Percentiles rank a stretch among this genome's conserved stretches.
phyloP scores from a whole-genome alignment of 805 yeast species.

The Tetrapisispora taiwanensis region DNA sequence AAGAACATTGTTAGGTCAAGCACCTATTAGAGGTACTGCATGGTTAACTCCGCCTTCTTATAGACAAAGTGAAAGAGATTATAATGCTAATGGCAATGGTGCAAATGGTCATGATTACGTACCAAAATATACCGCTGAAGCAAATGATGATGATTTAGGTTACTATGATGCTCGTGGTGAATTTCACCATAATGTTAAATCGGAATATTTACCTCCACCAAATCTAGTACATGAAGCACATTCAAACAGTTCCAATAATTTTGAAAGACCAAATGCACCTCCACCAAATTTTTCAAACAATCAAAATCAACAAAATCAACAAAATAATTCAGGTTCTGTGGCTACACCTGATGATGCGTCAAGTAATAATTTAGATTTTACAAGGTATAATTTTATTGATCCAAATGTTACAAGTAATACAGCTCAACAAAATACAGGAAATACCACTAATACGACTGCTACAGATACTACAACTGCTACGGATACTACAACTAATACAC shows the following conservation, averaged over 20 bases:
- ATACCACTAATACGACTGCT: too few species aligned
- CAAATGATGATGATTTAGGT: conserved; percentile 65
- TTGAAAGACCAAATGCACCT: conserved; percentile 1
- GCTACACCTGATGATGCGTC: background rate
- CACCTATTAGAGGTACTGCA: conserved; percentile 54
- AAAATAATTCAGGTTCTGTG: background rate
- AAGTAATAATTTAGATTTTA: conserved; percentile 6
- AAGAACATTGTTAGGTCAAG: conserved; percentile 24
- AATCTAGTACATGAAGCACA: conserved; percentile 3
- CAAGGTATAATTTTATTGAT: conserved; percentile 8
- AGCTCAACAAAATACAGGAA: background rate
- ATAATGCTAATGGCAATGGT: conserved; percentile 21
- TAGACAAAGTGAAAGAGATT: conserved; percentile 48
- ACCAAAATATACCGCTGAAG: conserved; percentile 54
- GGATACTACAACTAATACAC: too few species aligned
- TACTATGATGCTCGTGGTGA: conserved; percentile 55
- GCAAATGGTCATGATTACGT: conserved; percentile 38
- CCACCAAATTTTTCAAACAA: conserved; percentile 1
- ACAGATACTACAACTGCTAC: background rate
- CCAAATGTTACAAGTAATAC: conserved; percentile 3
- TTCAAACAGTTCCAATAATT: background rate
- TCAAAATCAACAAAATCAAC: background rate
- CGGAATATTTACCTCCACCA: conserved; percentile 15
- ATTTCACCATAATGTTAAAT: conserved; percentile 30
- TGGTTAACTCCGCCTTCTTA: conserved; percentile 49